Conservation (phyloP, 805 yeast genomes). For the Barnettozyma wickerhamii region DNA sequence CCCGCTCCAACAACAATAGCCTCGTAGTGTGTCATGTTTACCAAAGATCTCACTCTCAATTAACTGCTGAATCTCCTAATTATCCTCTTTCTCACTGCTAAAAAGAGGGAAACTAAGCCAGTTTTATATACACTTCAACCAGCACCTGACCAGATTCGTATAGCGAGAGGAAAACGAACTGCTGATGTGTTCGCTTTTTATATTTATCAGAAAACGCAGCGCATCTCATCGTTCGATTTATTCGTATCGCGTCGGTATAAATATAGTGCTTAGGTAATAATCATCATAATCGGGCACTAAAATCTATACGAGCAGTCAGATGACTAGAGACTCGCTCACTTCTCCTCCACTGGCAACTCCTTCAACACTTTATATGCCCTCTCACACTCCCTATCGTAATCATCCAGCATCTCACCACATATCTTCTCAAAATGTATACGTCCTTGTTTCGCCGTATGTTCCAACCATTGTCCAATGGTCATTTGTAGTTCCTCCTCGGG, state of each 20-base stretch:
- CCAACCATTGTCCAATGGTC: constrained; percentile 71
- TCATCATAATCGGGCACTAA: no score
- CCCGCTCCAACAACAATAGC: constrained; percentile 98
- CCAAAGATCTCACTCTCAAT: no score
- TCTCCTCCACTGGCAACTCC: constrained; percentile 27
- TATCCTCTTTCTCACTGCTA: neutral
- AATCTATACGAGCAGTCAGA: no score
- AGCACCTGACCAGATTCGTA: no score
- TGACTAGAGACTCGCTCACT: neutral
- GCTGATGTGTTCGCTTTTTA: no score
- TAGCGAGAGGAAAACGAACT: no score
- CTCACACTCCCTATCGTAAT: constrained; percentile 44
- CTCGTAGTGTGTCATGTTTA: constrained; percentile 47
- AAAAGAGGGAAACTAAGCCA: neutral
- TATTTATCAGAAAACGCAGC: no score
- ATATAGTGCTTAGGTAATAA: no score
- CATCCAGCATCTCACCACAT: constrained; percentile 42
- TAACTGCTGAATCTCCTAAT: no score
- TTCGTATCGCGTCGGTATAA: no score
- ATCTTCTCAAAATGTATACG: constrained; percentile 42
- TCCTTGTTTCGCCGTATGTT: constrained; percentile 50
- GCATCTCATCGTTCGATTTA: constrained; percentile 4
- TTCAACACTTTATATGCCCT: constrained; percentile 43
- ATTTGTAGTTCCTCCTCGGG: constrained; percentile 65
- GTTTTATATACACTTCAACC: neutral